Base-by-base conservation (phyloP, 169 alveolate species). In the Fabrea salina region DNA sequence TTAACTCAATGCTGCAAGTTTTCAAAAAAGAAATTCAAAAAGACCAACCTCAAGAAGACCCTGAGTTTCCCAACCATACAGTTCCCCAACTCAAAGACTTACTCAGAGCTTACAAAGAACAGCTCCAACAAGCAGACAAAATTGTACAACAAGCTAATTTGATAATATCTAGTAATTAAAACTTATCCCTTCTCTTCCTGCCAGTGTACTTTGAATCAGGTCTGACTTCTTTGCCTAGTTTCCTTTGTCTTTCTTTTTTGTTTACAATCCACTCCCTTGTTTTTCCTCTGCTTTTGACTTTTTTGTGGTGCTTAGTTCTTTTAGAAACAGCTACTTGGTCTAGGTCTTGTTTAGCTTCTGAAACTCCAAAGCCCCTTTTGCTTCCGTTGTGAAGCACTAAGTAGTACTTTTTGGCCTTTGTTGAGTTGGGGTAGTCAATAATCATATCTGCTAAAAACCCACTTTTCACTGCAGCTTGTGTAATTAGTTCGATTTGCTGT, bases 391-490 rank as follows among this genome's bases (percentile, higher is more conserved):
- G 35, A 57, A 61, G 41, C 72, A 79, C 27, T 16, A 97, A 90
- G 71, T 92, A 97, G 77, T 96, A 95, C 93, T 97, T 97, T 86
- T 97, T 97, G 5, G 99, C 98, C 91, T 96, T 97, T 19, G 98
- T 86, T 47, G 98, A 95, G 82, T 97, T 93, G 4, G 99, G 99
- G 75, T 90, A 96, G 82, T 97, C 99, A 25, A 97, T 98, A 37
- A 97, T 96, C 30, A 97, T 91, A 40, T 99, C 99, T 0, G 99
- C 99, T 30, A 97, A 95, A 79, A 97, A 97, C 27, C 98, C 98
- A 59, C 95, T 88, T 80, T 95, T 96, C 80, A 95, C 85, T 39
- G 99, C 99, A 32, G 97, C 93, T 64, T 93, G 91, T 1, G 98
- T 95, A 4, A 97, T 90, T 94, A 96, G 88, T 76, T 97, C 98